Evolutionary conservation across 805 yeast genomes (phyloP).

Genomic region (Candida golubevii): DNA sequence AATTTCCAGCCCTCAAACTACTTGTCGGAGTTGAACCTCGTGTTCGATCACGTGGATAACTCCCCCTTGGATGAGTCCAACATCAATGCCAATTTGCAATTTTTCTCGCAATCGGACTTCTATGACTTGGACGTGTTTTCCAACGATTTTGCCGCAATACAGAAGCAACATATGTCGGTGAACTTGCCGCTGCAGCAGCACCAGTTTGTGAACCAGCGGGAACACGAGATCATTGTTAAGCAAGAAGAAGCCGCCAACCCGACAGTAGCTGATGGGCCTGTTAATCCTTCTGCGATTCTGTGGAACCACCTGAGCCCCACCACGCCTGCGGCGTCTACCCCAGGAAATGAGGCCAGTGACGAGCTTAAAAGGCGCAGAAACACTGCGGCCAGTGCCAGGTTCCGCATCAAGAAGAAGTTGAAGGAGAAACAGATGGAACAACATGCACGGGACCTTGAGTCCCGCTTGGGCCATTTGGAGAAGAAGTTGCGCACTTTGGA

Average conservation of each 20-base stretch:
- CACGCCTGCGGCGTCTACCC: not conserved
- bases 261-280: conserved; percentile 6
- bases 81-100: conserved; percentile 31
- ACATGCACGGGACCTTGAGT: conserved; percentile 67
- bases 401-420: conserved; percentile 85
- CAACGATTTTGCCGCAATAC: conserved; percentile 15
- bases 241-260: conserved; percentile 1
- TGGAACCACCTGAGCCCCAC: not conserved
- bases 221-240: conserved; percentile 1
- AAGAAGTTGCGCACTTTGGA: conserved; percentile 76
- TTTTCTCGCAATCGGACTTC: conserved; percentile 37
- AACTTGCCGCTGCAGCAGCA: conserved; percentile 5
- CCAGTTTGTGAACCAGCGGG: not conserved
- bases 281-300: not conserved
- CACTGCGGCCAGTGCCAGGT: conserved; percentile 93
- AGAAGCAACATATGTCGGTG: conserved; percentile 8
- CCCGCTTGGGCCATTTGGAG: conserved; percentile 61
- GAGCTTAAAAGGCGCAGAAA: conserved; percentile 79
- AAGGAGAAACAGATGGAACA: conserved; percentile 90
- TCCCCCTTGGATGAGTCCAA: conserved; percentile 18
- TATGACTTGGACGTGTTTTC: conserved; percentile 36
- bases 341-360: not conserved
- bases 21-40: conserved; percentile 37
- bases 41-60: conserved; percentile 24
- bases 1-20: conserved; percentile 41